Conservation (phyloP, 78 protist genomes). For the Dictyostelium capitatum region DNA sequence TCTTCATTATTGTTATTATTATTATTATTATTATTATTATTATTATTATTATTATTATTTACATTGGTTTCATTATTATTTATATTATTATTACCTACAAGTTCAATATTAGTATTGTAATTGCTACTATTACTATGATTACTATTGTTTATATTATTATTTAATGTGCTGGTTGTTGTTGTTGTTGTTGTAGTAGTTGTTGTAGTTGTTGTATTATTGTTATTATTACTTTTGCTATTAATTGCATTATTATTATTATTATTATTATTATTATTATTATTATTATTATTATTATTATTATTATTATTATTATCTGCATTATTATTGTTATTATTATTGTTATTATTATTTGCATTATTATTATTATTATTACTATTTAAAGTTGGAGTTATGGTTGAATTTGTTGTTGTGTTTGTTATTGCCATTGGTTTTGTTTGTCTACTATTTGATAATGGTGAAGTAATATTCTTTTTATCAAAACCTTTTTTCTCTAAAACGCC, state of each 20-base stretch:
- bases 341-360: not conserved
- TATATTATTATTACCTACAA: not conserved
- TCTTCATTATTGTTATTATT: slow-evolving; percentile 11
- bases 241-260: too few relatives aligned
- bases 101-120: not conserved
- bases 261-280: too few relatives aligned
- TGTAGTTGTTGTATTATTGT: not conserved
- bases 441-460: not conserved
- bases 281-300: too few relatives aligned
- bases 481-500: slow-evolving; percentile 46
- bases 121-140: slow-evolving; percentile 1
- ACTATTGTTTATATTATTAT: not conserved
- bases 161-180: not conserved
- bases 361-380: not conserved
- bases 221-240: too few relatives aligned
- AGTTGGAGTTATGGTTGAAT: not conserved
- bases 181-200: not conserved
- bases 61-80: not conserved
- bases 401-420: not conserved
- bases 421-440: not conserved
- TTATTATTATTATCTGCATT: too few relatives aligned
- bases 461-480: slow-evolving; percentile 7
- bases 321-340: not conserved
- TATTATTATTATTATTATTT: slow-evolving; percentile 5
- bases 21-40: not conserved